A percentile compares a stretch with the other conserved stretches of the same genome.
Conservation (phyloP, 169 alveolate species). For the Plasmodium falciparum region DNA sequence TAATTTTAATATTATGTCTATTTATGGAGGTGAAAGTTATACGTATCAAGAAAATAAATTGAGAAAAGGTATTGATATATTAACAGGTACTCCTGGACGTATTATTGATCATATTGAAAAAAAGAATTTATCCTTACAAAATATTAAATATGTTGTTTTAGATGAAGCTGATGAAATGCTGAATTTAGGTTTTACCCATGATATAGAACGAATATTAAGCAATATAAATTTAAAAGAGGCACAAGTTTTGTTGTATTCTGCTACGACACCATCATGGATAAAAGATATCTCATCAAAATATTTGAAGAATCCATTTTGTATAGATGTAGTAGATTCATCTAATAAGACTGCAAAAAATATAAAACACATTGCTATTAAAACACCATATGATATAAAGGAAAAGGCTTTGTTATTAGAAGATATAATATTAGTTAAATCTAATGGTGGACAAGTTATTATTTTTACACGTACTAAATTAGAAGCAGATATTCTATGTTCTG, state of each 20-base stretch:
- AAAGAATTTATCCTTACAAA: conserved; percentile 91
- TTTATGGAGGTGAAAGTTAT: conserved; percentile 93
- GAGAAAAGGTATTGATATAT: conserved; percentile 93
- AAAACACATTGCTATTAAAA: conserved; percentile 46
- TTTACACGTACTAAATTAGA: conserved; percentile 78
- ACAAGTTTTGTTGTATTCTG: conserved; percentile 87
- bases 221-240: conserved; percentile 68
- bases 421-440: conserved; percentile 78
- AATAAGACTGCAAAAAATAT: conserved; percentile 45
- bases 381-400: conserved; percentile 74
- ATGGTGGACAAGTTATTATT: conserved; percentile 84
- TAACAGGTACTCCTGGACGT: conserved; percentile 99
- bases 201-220: conserved; percentile 92
- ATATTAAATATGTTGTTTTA: conserved; percentile 88
- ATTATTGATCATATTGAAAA: conserved; percentile 94
- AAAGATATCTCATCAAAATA: conserved; percentile 85
- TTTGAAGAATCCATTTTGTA: conserved; percentile 80
- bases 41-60: conserved; percentile 93
- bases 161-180: conserved; percentile 99
- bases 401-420: conserved; percentile 59
- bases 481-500: conserved; percentile 72
- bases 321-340: conserved; percentile 69
- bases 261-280: conserved; percentile 89
- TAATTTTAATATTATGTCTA: conserved; percentile 84
- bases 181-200: conserved; percentile 97